Percentiles rank a stretch among this genome's conserved stretches.
phyloP scores from a whole-genome alignment of 192 early-diverging fungal species.

The Backusella psychrophila region DNA sequence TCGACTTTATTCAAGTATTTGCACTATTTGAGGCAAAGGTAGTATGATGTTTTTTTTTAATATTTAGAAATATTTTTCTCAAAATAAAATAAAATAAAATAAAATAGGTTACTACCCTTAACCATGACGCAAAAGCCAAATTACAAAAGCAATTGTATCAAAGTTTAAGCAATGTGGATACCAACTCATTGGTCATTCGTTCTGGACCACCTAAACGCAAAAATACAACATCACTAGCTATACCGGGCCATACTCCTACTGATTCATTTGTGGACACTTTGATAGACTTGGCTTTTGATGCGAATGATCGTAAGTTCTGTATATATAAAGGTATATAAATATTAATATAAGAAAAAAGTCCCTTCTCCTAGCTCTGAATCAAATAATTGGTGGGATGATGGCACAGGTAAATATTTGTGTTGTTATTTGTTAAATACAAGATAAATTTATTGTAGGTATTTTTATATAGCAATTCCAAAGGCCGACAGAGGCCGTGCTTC shows the following conservation, averaged over 20 bases:
- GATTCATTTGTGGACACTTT: slow-evolving; percentile 22
- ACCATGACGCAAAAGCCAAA: slow-evolving; percentile 41
- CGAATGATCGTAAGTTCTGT: slow-evolving; percentile 5
- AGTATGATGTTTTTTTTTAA: background rate
- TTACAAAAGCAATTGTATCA: slow-evolving; percentile 53
- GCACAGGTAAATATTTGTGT: slow-evolving; percentile 14
- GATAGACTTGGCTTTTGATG: slow-evolving; percentile 20
- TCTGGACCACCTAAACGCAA: slow-evolving; percentile 8
- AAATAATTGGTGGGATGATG: slow-evolving; percentile 57
- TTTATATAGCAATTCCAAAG: slow-evolving; percentile 12
- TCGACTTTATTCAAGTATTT: slow-evolving; percentile 11
- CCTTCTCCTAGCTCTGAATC: slow-evolving; percentile 52
- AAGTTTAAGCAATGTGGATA: slow-evolving; percentile 22
- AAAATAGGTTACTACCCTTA: slow-evolving; percentile 40
- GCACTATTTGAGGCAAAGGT: slow-evolving; percentile 38
- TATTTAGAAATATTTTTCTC: background rate
- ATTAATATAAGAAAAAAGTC: slow-evolving; percentile 20
- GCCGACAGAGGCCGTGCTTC: slow-evolving; percentile 12
- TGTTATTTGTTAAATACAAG: background rate
- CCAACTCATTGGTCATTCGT: background rate
- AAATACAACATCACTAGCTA: background rate
- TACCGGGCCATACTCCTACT: background rate
- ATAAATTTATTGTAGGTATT: background rate
- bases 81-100: background rate
- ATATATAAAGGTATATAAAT: background rate